A percentile compares a stretch with the other conserved stretches of the same genome.
These are phyloP conservation scores for Rhinocladiella mackenziei DNA, from an alignment of 2,329 filamentous ascomycete species.

Conservation along the genomic window DNA sequence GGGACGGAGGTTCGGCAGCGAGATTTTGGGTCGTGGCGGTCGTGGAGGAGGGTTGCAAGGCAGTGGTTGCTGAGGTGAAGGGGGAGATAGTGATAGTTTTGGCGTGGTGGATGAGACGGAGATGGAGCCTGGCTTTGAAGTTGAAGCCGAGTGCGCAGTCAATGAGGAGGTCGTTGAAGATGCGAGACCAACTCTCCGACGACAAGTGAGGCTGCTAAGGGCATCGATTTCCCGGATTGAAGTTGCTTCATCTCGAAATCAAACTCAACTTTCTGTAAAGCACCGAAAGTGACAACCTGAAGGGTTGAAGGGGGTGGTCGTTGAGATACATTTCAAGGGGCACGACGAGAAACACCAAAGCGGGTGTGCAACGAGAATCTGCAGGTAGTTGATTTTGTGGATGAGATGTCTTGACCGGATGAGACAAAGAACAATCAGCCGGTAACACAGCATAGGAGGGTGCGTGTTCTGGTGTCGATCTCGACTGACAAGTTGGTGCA, in stretches of 20 bases:
- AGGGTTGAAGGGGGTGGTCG: no score
- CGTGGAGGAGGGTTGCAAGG: slow-evolving; percentile 17
- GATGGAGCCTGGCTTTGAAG: no score
- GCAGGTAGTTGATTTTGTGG: no score
- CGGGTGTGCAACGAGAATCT: slow-evolving; percentile 1
- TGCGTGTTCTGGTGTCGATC: slow-evolving; percentile 9
- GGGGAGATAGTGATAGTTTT: not conserved
- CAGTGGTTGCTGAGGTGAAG: not conserved
- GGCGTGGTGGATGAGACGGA: not conserved
- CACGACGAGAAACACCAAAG: not conserved
- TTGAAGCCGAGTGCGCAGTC: no score
- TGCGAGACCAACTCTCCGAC: no score
- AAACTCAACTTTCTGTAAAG: no score
- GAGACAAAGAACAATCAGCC: slow-evolving; percentile 13
- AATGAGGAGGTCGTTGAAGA: no score
- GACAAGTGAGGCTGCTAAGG: no score
- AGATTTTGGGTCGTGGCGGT: slow-evolving; percentile 26
- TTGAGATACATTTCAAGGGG: no score
- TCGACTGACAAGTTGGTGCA: slow-evolving; percentile 14
- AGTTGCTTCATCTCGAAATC: no score
- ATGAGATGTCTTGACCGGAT: not conserved
- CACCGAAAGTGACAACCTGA: no score
- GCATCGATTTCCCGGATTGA: no score
- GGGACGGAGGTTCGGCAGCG: slow-evolving; percentile 25
- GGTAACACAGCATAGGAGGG: slow-evolving; percentile 13